Evolutionary conservation across 306 rosid species (phyloP), one percentile per base, ranked within the genome.

Genomic region (Inga laurina): DNA sequence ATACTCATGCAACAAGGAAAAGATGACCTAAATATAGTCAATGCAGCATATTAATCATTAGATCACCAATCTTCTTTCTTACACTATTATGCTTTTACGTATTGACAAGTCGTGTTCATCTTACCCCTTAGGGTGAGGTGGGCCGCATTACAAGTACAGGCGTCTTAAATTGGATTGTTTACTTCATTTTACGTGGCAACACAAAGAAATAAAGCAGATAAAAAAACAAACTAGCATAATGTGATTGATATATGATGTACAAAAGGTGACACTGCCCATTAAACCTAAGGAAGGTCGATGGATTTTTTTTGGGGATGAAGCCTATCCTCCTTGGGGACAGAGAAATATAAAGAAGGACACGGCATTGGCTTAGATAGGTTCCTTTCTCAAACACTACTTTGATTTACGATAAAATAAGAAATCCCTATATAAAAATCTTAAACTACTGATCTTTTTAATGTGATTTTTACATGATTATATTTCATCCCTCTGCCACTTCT

Each of bases 31-130:
- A 77, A 44, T 24, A 35, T 34, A 67, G 66, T 67, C 48, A 30
- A 49, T 49, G 41, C 52, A 67, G 51, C 75, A 67, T 43, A 65
- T 57, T 8, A 57, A 79, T 79, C 82, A 79, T 67, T 79, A 39
- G 7, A 8, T 35, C 8, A 11, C 8, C 27, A 51, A 35, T 46
- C 37, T 72, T 68, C 34, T 21, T 35, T 3, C 61, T 77, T 6
- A 41, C 57, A 0, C 76, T 13, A 44, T n/a, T 44, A 18, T 22
- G 5, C 37, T 72, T 10, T 2, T 44, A 22, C 1, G 5, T 39
- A 39, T 39, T 39, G 43, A 5, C 75, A 5, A 16, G 56, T 72
- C 49, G 56, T 44, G 22, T 22, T 13, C 35, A 72, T 44, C 11
- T 72, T 44, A 72, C 76, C 46, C 59, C 59, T 11, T 13, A 14